These are phyloP conservation scores for Kodamaea restingae DNA, from an alignment of 805 yeast genomes.

Conservation along the genomic window DNA sequence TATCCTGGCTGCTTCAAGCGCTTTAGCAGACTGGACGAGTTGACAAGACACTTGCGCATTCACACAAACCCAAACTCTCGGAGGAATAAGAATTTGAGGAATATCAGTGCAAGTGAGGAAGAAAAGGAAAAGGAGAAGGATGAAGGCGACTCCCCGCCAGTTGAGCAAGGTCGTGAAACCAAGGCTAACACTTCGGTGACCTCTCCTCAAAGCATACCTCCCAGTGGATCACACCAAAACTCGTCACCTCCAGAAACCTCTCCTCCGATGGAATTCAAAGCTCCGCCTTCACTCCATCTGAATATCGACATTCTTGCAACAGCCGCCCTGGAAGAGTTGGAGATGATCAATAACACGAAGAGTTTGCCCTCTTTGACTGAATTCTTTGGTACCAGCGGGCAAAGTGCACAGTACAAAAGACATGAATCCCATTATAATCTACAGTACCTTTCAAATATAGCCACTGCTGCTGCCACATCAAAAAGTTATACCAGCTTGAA, in stretches of 20 bases:
- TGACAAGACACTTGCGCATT: slow-evolving; percentile 79
- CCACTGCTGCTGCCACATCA: slow-evolving; percentile 21
- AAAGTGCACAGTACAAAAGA: neutral
- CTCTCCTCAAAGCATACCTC: slow-evolving; percentile 2
- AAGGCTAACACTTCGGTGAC: neutral
- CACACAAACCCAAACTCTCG: slow-evolving; percentile 58
- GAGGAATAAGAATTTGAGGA: slow-evolving; percentile 32
- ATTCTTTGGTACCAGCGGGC: slow-evolving; percentile 30
- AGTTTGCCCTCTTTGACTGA: slow-evolving; percentile 51
- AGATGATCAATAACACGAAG: slow-evolving; percentile 41
- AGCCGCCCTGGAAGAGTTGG: slow-evolving; percentile 54
- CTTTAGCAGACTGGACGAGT: slow-evolving; percentile 78
- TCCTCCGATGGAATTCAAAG: slow-evolving; percentile 10
- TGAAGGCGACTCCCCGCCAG: neutral
- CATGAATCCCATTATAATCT: slow-evolving; percentile 20
- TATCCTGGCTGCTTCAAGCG: slow-evolving; percentile 81
- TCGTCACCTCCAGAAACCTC: slow-evolving; percentile 8
- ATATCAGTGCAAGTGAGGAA: slow-evolving; percentile 10
- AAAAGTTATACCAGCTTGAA: slow-evolving; percentile 14
- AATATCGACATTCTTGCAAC: slow-evolving; percentile 51
- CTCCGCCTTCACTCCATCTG: slow-evolving; percentile 13
- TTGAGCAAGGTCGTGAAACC: neutral
- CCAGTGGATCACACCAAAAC: neutral
- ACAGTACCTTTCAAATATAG: slow-evolving; percentile 39
- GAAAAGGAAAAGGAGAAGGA: slow-evolving; percentile 6